Percentiles rank a stretch among this genome's conserved stretches.
Evolutionary conservation across 495 filamentous ascomycete species (phyloP).

Genomic region (Symbiotaphrina buchneri): DNA sequence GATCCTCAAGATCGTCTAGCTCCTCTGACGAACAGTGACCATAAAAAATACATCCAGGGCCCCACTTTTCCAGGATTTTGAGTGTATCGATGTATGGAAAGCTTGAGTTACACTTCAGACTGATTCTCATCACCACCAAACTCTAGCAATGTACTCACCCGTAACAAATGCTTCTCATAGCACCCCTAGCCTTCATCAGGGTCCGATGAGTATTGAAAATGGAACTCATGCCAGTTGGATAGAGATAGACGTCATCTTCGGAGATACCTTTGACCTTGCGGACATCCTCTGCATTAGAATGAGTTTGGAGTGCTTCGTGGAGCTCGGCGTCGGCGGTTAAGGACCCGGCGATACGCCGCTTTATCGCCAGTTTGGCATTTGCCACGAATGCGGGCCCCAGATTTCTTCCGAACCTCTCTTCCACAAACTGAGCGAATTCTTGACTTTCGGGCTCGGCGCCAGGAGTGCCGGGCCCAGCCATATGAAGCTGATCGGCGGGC

Average conservation of each 20-base stretch:
- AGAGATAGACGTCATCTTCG: constrained; percentile 77
- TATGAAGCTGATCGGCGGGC: constrained; percentile 3
- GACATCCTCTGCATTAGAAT: constrained; percentile 11
- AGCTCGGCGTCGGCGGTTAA: constrained; percentile 53
- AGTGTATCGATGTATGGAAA: constrained; percentile 95
- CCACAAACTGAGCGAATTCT: constrained; percentile 63
- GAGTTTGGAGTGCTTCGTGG: constrained; percentile 29
- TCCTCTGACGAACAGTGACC: constrained; percentile 64
- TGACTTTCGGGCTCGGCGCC: constrained; percentile 21
- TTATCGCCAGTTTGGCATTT: constrained; percentile 69
- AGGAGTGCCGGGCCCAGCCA: constrained; percentile 3
- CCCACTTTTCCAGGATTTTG: constrained; percentile 87
- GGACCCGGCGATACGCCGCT: constrained; percentile 71
- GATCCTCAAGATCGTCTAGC: constrained; percentile 62
- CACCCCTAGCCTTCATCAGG: constrained; percentile 34
- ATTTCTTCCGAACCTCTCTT: constrained; percentile 89
- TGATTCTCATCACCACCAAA: too few species aligned
- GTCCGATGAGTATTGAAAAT: constrained; percentile 75
- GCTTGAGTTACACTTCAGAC: too few species aligned
- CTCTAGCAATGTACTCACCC: constrained; percentile 29
- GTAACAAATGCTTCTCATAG: constrained; percentile 45
- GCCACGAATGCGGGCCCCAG: constrained; percentile 52
- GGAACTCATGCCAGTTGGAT: constrained; percentile 79
- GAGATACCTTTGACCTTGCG: constrained; percentile 38
- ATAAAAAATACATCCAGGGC: constrained; percentile 78